Base-by-base conservation (phyloP, 805 yeast genomes). In the Saturnispora serradocipensis region DNA sequence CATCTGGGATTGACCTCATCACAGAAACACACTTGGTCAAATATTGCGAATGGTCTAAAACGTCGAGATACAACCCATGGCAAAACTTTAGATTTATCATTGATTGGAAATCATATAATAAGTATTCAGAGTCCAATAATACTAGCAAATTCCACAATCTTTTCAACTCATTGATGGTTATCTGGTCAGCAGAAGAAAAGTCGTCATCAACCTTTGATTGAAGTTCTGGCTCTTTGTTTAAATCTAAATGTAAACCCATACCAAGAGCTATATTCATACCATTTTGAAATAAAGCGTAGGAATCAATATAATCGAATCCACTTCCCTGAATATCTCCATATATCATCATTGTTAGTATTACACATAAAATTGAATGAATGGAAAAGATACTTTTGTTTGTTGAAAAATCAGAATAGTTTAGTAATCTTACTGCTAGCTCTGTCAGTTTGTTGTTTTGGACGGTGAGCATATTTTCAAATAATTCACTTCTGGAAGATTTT, bases 81-180 rank as follows among this genome's bases (percentile, higher is more conserved):
- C 54, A 53, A 43, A 27, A 57, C 24, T 53, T 50, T 20, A 54
- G 46, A 48, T 59, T 51, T 27, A 59, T 53, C 16, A 56, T 11
- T 28, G 58, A 51, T 16, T 53, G 54, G 2, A 42, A 18, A 8
- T 51, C 54, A 18, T 25, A 15, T 16, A 49, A 27, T 5, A 47
- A 54, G 45, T 48, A 57, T 7, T 24, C 27, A 1, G 56, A 48
- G 51, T 59, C 62, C 8, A 43, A 22, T 6, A 25, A 16, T 10
- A 53, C 27, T 8, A 59, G 30, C 47, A 55, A 45, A 43, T 57
- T 56, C 62, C 62, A 59, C 24, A 59, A 45, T 20, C 18, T 8
- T 44, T 53, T 59, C 7, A 38, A 11, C 9, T 44, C 30, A 3
- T 42, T 45, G 1, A 24, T 4, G 7, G 55, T 30, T 25, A 56